Conservation (phyloP, 2,329 filamentous ascomycete genomes). For the Colletotrichum tofieldiae region DNA sequence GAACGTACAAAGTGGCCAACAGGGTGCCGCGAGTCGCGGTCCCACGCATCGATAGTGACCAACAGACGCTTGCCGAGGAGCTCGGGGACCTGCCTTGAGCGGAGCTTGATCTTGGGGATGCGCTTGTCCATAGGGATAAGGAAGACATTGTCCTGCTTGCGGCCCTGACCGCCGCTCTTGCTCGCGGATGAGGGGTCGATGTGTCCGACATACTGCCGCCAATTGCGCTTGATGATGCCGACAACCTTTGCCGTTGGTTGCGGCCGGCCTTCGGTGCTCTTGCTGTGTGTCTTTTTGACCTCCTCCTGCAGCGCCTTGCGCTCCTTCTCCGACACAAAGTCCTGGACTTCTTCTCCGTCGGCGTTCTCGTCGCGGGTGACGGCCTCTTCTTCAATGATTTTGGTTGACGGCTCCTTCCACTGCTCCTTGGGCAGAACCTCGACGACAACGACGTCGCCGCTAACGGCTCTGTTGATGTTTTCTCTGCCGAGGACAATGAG, state of each 20-base stretch:
- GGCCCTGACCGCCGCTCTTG: conserved; percentile 80
- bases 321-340: conserved; percentile 91
- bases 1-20: conserved; percentile 95
- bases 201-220: conserved; percentile 97
- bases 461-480: conserved; percentile 94
- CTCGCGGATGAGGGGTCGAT: conserved; percentile 90
- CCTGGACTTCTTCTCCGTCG: conserved; percentile 79
- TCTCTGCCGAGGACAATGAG: conserved; percentile 92
- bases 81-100: conserved; percentile 90
- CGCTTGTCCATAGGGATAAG: conserved; percentile 98
- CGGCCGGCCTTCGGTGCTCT: conserved; percentile 80
- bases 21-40: conserved; percentile 92
- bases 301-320: conserved; percentile 90
- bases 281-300: conserved; percentile 87
- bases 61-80: conserved; percentile 92
- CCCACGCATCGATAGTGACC: conserved; percentile 96
- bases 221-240: conserved; percentile 94
- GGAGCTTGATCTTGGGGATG: conserved; percentile 94
- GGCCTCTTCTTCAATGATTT: conserved; percentile 94
- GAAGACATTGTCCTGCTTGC: conserved; percentile 93
- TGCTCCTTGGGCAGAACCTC: conserved; percentile 94
- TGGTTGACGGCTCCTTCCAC: conserved; percentile 96
- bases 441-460: conserved; percentile 93
- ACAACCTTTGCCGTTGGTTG: conserved; percentile 95
- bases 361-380: conserved; percentile 95